Conservation (phyloP, 441 rosid genomes). For the Brassica balearica region DNA sequence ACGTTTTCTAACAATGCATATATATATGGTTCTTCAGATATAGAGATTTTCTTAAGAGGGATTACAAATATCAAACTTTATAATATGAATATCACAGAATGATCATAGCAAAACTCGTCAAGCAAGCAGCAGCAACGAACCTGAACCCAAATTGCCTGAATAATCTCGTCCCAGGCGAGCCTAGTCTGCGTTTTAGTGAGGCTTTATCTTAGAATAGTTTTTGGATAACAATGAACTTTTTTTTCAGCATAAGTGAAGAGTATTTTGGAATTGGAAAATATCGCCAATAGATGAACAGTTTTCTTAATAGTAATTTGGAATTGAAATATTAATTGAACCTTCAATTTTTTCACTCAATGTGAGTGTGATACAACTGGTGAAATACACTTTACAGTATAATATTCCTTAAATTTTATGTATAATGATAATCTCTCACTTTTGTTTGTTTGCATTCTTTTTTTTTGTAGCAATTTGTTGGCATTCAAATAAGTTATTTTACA, state of each 20-base stretch:
- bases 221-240: background rate
- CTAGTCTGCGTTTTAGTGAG: background rate
- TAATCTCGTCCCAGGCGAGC: background rate
- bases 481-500: background rate
- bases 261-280: background rate
- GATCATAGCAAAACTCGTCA: constrained; percentile 1
- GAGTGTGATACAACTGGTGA: constrained; percentile 2
- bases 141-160: background rate
- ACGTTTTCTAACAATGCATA: constrained; percentile 1
- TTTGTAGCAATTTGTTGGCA: background rate
- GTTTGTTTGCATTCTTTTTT: background rate
- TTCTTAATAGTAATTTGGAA: background rate
- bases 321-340: background rate
- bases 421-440: background rate
- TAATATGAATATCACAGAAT: background rate
- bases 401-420: background rate
- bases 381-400: background rate
- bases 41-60: background rate
- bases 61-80: background rate
- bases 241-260: constrained; percentile 5
- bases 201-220: background rate
- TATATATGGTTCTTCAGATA: background rate
- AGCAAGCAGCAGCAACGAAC: background rate
- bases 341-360: background rate
- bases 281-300: background rate